These are phyloP conservation scores for Saccharomyces hybrid DNA, from an alignment of 1,139 yeast species.

Conservation along the genomic window DNA sequence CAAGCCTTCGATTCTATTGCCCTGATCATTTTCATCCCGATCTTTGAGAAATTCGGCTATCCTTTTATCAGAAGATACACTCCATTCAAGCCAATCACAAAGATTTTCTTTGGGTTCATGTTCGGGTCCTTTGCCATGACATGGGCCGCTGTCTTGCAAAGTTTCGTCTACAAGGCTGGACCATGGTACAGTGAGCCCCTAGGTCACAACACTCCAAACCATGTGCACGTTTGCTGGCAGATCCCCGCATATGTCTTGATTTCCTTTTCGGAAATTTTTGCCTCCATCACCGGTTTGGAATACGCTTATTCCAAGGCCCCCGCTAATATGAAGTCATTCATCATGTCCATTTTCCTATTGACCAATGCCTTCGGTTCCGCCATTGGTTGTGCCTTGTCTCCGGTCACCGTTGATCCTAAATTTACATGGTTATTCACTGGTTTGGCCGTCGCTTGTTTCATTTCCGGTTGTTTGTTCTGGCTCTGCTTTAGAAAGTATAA, in stretches of 20 bases:
- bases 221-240: conserved; percentile 36
- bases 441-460: conserved; percentile 48
- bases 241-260: conserved; percentile 46
- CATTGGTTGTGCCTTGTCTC: conserved; percentile 61
- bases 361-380: conserved; percentile 63
- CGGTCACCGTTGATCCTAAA: conserved; percentile 60
- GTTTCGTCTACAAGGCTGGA: conserved; percentile 59
- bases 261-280: conserved; percentile 64
- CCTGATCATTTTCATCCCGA: conserved; percentile 55
- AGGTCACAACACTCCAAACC: conserved; percentile 34
- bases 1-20: conserved; percentile 62
- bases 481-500: conserved; percentile 49
- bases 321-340: conserved; percentile 57
- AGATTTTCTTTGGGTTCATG: conserved; percentile 69
- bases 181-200: conserved; percentile 68
- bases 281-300: conserved; percentile 60
- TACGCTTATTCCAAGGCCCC: conserved; percentile 67
- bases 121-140: conserved; percentile 64
- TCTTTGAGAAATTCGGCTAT: conserved; percentile 49
- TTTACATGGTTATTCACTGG: conserved; percentile 61
- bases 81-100: conserved; percentile 60
- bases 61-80: conserved; percentile 51
- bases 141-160: conserved; percentile 76
- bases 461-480: conserved; percentile 61
- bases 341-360: conserved; percentile 57